These are phyloP conservation scores for Circinella minor DNA, from an alignment of 371 early-diverging fungal species.

Conservation along the genomic window DNA sequence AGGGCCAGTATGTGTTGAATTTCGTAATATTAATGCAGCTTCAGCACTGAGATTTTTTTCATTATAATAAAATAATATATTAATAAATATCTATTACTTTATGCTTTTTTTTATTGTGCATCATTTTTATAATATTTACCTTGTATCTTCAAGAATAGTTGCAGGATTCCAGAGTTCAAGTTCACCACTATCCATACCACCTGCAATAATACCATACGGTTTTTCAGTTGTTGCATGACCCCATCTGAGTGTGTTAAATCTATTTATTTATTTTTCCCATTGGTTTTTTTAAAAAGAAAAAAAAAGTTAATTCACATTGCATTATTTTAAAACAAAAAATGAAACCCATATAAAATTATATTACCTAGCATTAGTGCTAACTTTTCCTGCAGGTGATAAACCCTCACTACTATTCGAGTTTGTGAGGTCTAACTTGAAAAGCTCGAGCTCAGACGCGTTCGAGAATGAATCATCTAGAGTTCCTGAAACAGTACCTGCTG, in stretches of 20 bases:
- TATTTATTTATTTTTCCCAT: too few species aligned
- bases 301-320: background rate
- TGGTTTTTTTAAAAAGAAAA: too few species aligned
- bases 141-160: slow-evolving; percentile 67
- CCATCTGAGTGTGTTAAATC: slow-evolving; percentile 90
- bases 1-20: slow-evolving; percentile 83
- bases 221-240: slow-evolving; percentile 57
- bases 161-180: slow-evolving; percentile 88
- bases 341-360: background rate
- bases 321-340: background rate
- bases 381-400: slow-evolving; percentile 60
- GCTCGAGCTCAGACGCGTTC: slow-evolving; percentile 88
- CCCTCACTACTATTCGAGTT: slow-evolving; percentile 35
- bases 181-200: slow-evolving; percentile 95
- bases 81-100: too few species aligned
- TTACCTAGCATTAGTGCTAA: slow-evolving; percentile 72
- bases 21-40: slow-evolving; percentile 66
- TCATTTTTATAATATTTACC: slow-evolving; percentile 34
- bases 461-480: slow-evolving; percentile 96
- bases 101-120: too few species aligned
- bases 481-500: slow-evolving; percentile 95
- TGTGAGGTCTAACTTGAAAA: slow-evolving; percentile 81
- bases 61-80: too few species aligned
- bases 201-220: slow-evolving; percentile 86
- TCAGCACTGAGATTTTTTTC: slow-evolving; percentile 26